Evolutionary conservation across 331 rosid genomes (phyloP), one percentile per base, ranked within the genome.

Genomic region (Malus hybrid): DNA sequence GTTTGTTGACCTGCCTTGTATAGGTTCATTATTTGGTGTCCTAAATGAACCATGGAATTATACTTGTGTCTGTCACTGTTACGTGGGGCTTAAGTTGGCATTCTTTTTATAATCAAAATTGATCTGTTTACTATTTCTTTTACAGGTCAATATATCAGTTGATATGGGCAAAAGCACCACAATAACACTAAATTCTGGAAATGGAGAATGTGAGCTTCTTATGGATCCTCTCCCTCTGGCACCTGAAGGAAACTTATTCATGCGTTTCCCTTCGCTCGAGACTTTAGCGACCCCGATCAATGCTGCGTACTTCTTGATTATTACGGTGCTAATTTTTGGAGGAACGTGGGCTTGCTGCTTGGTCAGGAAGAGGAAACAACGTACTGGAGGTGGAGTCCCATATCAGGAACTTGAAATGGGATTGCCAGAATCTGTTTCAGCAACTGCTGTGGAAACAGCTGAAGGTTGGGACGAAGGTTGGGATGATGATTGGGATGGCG

Each of bases 321-420:
- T 82, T 28, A 20, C 89, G 20, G 91, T 87, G 27, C 36, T 90
- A 32, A 62, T 89, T 76, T 88, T 92, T 31, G 97, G 93, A 80
- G 97, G 82, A 48, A 87, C 84, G n/a, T 95, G 91, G 89, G 91
- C 83, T 13, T 90, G 85, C 88, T 90, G 93, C 83, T 83, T 85
- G 79, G 79, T 80, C 65, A 78, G 87, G 86, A 90, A 83, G 82
- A 80, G 80, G 83, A 92, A 86, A 69, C 85, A 75, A 33, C 85
- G 52, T 0, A 79, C 76, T 4, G 97, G 90, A 70, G 85, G 79
- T 12, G 98, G 89, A 80, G 77, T 95, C 63, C 92, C 92, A 18
- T 95, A 95, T 87, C 97, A 90, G 80, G 99, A 95, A 85, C 96
- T 95, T 71, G 98, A 95, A 88, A 92, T 95, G 99, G 97, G 85